Base-by-base conservation (phyloP, 106 monocot species). In the Alisma plantagoaquatica region DNA sequence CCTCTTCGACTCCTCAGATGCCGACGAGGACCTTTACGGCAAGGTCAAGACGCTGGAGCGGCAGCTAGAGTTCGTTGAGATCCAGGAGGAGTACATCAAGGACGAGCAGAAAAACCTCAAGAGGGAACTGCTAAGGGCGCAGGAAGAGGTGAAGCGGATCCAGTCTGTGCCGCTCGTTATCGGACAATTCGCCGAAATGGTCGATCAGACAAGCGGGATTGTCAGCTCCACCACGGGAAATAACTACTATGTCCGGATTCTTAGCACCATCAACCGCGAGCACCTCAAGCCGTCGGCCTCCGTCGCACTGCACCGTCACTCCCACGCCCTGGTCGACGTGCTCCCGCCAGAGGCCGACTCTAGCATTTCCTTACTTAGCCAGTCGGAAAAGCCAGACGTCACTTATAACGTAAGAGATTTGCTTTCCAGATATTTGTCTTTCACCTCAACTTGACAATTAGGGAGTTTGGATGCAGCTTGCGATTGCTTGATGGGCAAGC, bases 111-210 rank as follows among this genome's bases (percentile, higher is more conserved):
- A 90, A 82, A 98, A 98, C 62, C 96, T 98, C 17, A 98, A 98
- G 78, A 64, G 98, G 15, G 98, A 98, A 78, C 76, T 74, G 20
- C 78, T 98, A 21, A 77, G 90, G 25, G 90, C 98, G 0, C 98
- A 98, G 79, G 98, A 98, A 71, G 98, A 98, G 81, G 98, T 90
- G 14, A 98, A 98, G 77, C 63, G 98, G 64, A 98, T 98, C 70
- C 96, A 98, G 71, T 90, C 90, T 14, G 96, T 98, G 0, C 96
- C 96, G 3, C 84, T 98, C 16, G 96, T 98, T 32, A 98, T 98
- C 61, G 93, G 93, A 33, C 93, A 93, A 80, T 93, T 93, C 77
- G 87, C 87, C 87, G 93, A 93, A 72, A 98, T 98, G 96, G 89
- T 98, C 50, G 89, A 98, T 46, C 81, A 79, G 76, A 98, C 85